Evolutionary conservation across 768 basidiomycete species (phyloP), one percentile per base, ranked within the genome.

Genomic region (Suillus subalutaceus): DNA sequence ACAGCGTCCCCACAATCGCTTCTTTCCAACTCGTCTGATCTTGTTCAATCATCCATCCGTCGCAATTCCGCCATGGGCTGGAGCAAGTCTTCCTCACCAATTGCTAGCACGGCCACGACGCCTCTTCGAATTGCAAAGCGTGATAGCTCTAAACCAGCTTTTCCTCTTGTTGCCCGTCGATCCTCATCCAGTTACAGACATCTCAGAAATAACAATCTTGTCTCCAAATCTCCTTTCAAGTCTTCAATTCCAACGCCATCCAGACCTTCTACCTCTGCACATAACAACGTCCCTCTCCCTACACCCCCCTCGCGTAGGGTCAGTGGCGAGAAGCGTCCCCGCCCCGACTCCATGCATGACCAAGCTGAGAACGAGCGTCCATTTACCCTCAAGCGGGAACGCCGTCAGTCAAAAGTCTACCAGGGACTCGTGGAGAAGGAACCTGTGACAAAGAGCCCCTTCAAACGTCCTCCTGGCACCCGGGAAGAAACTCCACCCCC

Each of bases 141-240:
- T 81, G 83, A 55, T 15, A 70, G 69, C 37, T 60, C 20, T 68
- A 78, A 68, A 55, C 72, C 79, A 6, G 79, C 80, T 26, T 83
- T 80, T 56, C 80, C 86, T 55, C 75, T 79, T n/a, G 77, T 93
- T 55, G 87, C 88, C 58, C 87, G 93, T 40, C 85, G 93, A 52
- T 83, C 86, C 18, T 93, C 91, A 9, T 89, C 88, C 50, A 93
- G 91, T 76, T 94, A 90, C 79, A 89, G 86, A 69, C 92, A 92
- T 76, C 84, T 94, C 69, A 85, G 84, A 71, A 89, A 81, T 71
- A 92, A 88, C 74, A 88, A 90, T 73, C 88, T 94, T 64, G 93
- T 95, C 20, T 88, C 90, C 37, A 93, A 93, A 70, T 95, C 93
- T 13, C 93, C 93, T 12, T 95, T 95, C 81, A 91, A 90, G 71